Conservation (phyloP, 768 basidiomycete genomes). For the Leccinum variicolor region DNA sequence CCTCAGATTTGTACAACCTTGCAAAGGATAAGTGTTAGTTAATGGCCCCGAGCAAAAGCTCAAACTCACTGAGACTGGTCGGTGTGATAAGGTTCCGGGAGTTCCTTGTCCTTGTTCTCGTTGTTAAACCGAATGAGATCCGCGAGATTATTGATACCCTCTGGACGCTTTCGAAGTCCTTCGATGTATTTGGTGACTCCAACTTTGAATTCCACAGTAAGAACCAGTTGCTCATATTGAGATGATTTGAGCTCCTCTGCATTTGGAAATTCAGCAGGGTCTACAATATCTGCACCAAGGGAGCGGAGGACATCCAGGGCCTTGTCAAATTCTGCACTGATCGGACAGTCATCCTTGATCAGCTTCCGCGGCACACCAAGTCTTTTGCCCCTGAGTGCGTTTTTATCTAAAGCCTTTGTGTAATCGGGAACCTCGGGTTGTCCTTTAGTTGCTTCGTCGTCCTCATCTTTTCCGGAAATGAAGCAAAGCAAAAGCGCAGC, state of each 20-base stretch:
- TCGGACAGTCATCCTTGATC: conserved; percentile 18
- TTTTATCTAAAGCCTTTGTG: conserved; percentile 45
- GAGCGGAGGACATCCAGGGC: conserved; percentile 35
- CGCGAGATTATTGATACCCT: conserved; percentile 51
- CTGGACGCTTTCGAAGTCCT: conserved; percentile 48
- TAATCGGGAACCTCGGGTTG: conserved; percentile 59
- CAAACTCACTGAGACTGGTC: conserved; percentile 34
- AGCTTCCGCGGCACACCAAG: conserved; percentile 51
- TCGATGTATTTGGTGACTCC: conserved; percentile 49
- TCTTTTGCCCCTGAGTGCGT: conserved; percentile 48
- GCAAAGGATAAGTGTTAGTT: background rate
- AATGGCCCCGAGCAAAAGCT: background rate
- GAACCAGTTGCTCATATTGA: conserved; percentile 49
- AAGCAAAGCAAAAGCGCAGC: conserved; percentile 51
- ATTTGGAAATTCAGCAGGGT: conserved; percentile 59
- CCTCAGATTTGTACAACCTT: conserved; percentile 23
- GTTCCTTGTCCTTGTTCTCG: conserved; percentile 49
- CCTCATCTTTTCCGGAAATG: conserved; percentile 52
- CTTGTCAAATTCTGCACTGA: conserved; percentile 37
- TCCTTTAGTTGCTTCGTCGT: conserved; percentile 49
- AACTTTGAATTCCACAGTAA: conserved; percentile 60
- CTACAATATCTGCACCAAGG: conserved; percentile 51
- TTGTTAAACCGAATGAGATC: conserved; percentile 59
- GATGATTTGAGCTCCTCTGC: conserved; percentile 46
- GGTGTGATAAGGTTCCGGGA: conserved; percentile 31